These are phyloP conservation scores for Penicillium hordei DNA, from an alignment of 2,329 filamentous ascomycete species.

Conservation along the genomic window DNA sequence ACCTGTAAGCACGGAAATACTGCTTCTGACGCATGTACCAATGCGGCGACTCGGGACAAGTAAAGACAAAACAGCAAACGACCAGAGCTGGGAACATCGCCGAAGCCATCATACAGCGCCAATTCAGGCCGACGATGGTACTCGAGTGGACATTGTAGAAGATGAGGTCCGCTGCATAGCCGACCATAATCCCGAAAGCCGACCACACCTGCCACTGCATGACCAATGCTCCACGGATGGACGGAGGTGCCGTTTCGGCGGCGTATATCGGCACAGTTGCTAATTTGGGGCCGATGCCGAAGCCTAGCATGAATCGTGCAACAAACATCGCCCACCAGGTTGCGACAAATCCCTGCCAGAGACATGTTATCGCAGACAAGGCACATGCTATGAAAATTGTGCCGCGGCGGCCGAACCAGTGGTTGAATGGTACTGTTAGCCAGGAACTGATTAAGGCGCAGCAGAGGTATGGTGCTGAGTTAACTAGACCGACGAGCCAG, in stretches of 20 bases:
- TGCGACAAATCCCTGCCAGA: constrained; percentile 65
- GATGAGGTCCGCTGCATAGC: constrained; percentile 61
- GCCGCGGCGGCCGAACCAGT: constrained; percentile 66
- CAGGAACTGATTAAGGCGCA: constrained; percentile 70
- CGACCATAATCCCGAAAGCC: constrained; percentile 54
- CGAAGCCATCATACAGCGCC: constrained; percentile 69
- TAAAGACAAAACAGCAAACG: constrained; percentile 60
- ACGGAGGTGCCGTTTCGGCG: constrained; percentile 69
- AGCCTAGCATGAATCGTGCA: constrained; percentile 70
- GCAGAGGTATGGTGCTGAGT: constrained; percentile 59
- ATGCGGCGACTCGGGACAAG: constrained; percentile 57
- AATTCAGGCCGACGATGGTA: constrained; percentile 59
- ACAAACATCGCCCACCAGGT: constrained; percentile 71
- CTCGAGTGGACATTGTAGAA: constrained; percentile 58
- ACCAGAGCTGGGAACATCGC: constrained; percentile 63
- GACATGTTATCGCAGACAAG: constrained; percentile 59
- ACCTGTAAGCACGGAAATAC: constrained; percentile 44
- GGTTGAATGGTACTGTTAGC: constrained; percentile 71
- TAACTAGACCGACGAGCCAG: constrained; percentile 64
- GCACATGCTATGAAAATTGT: constrained; percentile 75
- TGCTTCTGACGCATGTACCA: constrained; percentile 50
- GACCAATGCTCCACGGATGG: constrained; percentile 71
- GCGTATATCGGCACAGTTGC: constrained; percentile 75
- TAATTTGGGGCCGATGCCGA: constrained; percentile 75
- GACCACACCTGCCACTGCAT: constrained; percentile 75